Conservation (phyloP, 2,329 filamentous ascomycete species). For the Aureobasidium subglaciale region DNA sequence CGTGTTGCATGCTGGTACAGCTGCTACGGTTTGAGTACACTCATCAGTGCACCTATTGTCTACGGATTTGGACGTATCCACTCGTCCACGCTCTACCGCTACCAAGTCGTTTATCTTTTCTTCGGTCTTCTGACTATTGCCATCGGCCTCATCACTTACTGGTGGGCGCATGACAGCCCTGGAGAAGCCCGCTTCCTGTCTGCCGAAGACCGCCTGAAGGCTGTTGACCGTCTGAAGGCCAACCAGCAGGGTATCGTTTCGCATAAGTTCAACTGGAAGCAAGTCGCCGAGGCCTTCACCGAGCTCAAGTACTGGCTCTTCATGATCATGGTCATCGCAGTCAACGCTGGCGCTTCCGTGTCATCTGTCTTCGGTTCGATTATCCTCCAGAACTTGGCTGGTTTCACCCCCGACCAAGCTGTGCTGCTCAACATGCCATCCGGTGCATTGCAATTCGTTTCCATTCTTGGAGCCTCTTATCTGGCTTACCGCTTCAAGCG, state of each 20-base stretch:
- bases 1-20: slow-evolving; percentile 17
- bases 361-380: slow-evolving; percentile 16
- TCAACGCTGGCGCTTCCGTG: slow-evolving; percentile 13
- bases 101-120: slow-evolving; percentile 16
- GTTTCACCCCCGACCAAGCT: slow-evolving; percentile 13
- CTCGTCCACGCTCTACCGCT: slow-evolving; percentile 13
- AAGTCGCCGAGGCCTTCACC: slow-evolving; percentile 36
- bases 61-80: slow-evolving; percentile 16
- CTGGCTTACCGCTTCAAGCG: slow-evolving; percentile 17
- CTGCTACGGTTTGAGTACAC: slow-evolving; percentile 13
- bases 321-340: slow-evolving; percentile 12
- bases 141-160: slow-evolving; percentile 14
- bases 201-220: slow-evolving; percentile 39
- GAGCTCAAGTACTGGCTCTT: slow-evolving; percentile 46
- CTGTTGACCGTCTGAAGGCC: slow-evolving; percentile 43
- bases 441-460: slow-evolving; percentile 13
- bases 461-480: slow-evolving; percentile 14
- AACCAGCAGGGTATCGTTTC: slow-evolving; percentile 43
- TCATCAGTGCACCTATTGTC: slow-evolving; percentile 14
- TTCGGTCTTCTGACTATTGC: slow-evolving; percentile 15
- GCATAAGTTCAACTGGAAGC: slow-evolving; percentile 40
- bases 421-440: slow-evolving; percentile 17
- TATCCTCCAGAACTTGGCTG: slow-evolving; percentile 14
- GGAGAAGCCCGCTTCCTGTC: slow-evolving; percentile 33
- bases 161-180: slow-evolving; percentile 16